Conservation (phyloP, 2,329 filamentous ascomycete species). For the Chaetomiaceae sp. region DNA sequence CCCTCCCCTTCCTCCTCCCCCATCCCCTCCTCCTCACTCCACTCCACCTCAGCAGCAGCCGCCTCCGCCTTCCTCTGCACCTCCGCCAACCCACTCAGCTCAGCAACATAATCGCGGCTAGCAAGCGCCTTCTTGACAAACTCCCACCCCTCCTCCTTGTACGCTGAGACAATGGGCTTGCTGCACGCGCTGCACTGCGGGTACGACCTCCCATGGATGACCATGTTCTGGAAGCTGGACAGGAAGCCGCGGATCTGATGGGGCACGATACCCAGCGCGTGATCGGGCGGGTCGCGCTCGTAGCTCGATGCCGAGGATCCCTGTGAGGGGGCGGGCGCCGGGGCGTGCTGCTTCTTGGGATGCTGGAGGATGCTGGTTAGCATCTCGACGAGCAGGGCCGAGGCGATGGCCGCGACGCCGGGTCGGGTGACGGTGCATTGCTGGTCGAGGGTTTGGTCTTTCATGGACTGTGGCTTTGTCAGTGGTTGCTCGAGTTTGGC, state of each 20-base stretch:
- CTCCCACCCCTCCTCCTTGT: conserved; percentile 64
- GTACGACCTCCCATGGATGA: conserved; percentile 70
- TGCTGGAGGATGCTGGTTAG: conserved; percentile 86
- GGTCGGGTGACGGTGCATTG: conserved; percentile 97
- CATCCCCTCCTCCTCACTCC: conserved; percentile 51
- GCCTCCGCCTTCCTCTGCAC: conserved; percentile 59
- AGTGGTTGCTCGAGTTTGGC: not conserved
- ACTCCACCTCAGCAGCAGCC: conserved; percentile 52
- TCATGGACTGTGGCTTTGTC: conserved; percentile 63
- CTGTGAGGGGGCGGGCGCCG: conserved; percentile 44
- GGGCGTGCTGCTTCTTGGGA: conserved; percentile 61
- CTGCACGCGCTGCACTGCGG: conserved; percentile 80
- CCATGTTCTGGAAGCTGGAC: conserved; percentile 67
- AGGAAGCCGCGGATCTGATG: conserved; percentile 79
- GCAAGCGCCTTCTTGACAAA: conserved; percentile 72
- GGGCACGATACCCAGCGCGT: conserved; percentile 66
- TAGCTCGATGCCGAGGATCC: conserved; percentile 38
- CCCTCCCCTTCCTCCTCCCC: conserved; percentile 29
- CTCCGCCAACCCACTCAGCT: conserved; percentile 69
- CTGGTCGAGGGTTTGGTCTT: conserved; percentile 92
- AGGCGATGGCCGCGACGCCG: conserved; percentile 87
- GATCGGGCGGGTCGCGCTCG: conserved; percentile 52
- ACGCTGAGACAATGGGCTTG: conserved; percentile 62
- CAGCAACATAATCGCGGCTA: conserved; percentile 73
- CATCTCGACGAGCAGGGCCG: conserved; percentile 83